Base-by-base conservation (phyloP, 2,329 filamentous ascomycete genomes). In the Cercospora berteroae region DNA sequence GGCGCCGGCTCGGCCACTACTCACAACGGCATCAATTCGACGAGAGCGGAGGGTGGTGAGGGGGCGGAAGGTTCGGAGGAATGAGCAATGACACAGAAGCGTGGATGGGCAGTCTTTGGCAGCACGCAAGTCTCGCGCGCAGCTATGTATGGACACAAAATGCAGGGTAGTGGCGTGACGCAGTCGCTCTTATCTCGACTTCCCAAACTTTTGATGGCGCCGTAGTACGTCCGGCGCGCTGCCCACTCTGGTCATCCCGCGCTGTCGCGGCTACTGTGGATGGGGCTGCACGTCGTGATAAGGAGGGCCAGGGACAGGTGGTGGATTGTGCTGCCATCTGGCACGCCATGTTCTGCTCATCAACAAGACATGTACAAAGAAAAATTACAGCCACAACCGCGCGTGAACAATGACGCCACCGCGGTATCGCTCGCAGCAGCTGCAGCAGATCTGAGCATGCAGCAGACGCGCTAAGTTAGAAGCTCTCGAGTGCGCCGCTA, bases 401-500 rank as follows among this genome's bases (percentile, higher is more conserved):
- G 36, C 36, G 36, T 42, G 36, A 42, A 50, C 20, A 20, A 50
- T 50, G 44, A 50, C 44, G 44, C 44, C 44, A 50, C 44, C 25
- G 39, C 20, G 20, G 31, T 39, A 29, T 25, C 23, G 23, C n/a
- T 56, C n/a, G 52, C 42, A 56, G 52, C 23, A n/a, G 23, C 12
- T 25, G 52, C 23, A 23, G 52, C 27, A 56, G 52, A 56, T 56
- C 52, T 52, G 20, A 52, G 48, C 48, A 52, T 20, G 48, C 48
- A 16, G 48, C 48, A 27, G 48, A 52, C 25, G 60, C 42, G 42
- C 50, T 48, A n/a, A n/a, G n/a, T n/a, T n/a, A 50, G 60, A 62
- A 62, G 60, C 60, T 62, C 29, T 20, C 12, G 42, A 8, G 39
- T 42, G 20, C 13, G 25, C 42, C 20, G 18, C 20, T 20, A 18